Conservation (phyloP, 768 basidiomycete genomes). For the Coprinopsis marcescibilis region DNA sequence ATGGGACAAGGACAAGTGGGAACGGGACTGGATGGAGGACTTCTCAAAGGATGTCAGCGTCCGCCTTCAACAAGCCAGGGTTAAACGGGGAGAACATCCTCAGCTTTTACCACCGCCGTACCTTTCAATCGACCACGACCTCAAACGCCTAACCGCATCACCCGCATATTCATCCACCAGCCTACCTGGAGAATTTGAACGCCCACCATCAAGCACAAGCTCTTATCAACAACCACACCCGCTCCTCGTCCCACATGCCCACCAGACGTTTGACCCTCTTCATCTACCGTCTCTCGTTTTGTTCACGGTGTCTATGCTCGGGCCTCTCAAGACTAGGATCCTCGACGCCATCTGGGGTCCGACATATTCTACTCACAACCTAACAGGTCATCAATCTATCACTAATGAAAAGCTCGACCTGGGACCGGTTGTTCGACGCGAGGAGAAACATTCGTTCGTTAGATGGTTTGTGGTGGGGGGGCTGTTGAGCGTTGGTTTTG, state of each 20-base stretch:
- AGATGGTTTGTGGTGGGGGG: constrained; percentile 8
- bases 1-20: constrained; percentile 65
- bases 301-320: constrained; percentile 56
- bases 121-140: no score
- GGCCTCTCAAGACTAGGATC: constrained; percentile 27
- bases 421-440: background rate
- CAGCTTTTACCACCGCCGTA: constrained; percentile 16
- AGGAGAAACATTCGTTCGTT: background rate
- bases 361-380: no score
- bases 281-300: constrained; percentile 59
- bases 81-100: background rate
- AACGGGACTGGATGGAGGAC: constrained; percentile 54
- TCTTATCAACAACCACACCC: constrained; percentile 1
- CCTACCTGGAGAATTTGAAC: background rate
- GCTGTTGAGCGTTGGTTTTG: constrained; percentile 6
- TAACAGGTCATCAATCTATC: background rate
- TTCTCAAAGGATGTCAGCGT: constrained; percentile 60
- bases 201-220: background rate
- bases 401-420: background rate
- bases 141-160: background rate
- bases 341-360: background rate
- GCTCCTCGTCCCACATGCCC: constrained; percentile 3
- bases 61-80: constrained; percentile 31
- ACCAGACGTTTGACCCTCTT: constrained; percentile 50
- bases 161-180: background rate